These are phyloP conservation scores for Drechslera avenae DNA, from an alignment of 2,329 filamentous ascomycete genomes.

Conservation along the genomic window DNA sequence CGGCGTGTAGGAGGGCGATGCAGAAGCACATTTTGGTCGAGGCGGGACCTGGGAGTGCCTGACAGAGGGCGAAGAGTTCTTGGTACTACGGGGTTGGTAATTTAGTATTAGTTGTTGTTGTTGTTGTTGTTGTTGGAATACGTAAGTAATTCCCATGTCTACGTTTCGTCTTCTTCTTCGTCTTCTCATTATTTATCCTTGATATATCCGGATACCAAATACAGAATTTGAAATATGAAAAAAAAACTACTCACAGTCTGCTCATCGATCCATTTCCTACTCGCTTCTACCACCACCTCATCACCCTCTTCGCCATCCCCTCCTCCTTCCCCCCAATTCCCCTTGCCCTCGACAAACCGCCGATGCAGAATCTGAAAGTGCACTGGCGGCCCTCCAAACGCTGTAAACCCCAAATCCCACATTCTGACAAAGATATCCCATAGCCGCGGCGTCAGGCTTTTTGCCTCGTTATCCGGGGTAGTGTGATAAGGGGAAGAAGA, in stretches of 20 bases:
- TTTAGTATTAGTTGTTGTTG: too few relatives aligned
- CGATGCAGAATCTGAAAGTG: constrained; percentile 71
- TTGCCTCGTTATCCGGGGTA: constrained; percentile 6
- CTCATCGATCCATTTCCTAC: constrained; percentile 69
- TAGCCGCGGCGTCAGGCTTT: constrained; percentile 30
- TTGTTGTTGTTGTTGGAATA: not conserved
- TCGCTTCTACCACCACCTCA: constrained; percentile 61
- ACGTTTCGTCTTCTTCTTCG: too few relatives aligned
- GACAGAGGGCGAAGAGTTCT: constrained; percentile 72
- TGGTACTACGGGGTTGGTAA: too few relatives aligned
- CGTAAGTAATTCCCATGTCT: too few relatives aligned
- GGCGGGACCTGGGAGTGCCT: constrained; percentile 69
- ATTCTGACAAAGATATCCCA: constrained; percentile 34
- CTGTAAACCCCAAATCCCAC: constrained; percentile 68
- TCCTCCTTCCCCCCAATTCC: constrained; percentile 52
- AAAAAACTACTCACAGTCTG: constrained; percentile 58
- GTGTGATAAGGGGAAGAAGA: too few relatives aligned
- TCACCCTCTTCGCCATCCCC: constrained; percentile 53
- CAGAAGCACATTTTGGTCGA: constrained; percentile 76
- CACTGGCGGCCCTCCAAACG: constrained; percentile 71
- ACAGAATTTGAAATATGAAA: not conserved
- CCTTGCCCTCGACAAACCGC: constrained; percentile 62
- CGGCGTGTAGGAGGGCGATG: constrained; percentile 67
- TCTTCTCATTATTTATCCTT: not conserved
- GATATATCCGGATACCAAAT: too few relatives aligned